These are phyloP conservation scores for Hypoxylon subgilvum DNA, from an alignment of 495 filamentous ascomycete genomes.

Conservation along the genomic window DNA sequence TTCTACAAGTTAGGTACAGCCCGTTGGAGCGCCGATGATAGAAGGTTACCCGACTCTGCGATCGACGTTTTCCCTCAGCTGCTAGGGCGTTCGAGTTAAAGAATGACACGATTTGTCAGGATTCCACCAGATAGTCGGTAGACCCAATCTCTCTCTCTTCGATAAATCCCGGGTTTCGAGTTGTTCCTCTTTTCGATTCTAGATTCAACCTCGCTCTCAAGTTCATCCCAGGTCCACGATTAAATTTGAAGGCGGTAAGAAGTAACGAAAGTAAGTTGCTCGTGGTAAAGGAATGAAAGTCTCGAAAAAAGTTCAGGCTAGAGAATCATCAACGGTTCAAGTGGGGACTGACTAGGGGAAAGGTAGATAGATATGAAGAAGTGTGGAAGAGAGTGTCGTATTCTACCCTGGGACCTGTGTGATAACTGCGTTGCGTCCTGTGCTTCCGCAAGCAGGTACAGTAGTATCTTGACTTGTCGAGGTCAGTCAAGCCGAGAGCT, in stretches of 20 bases:
- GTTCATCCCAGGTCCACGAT: background rate
- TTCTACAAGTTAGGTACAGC: too few relatives aligned
- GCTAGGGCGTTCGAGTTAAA: too few relatives aligned
- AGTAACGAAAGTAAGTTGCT: background rate
- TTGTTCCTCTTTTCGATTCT: conserved; percentile 2
- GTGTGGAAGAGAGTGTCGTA: conserved; percentile 22
- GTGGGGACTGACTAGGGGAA: conserved; percentile 11
- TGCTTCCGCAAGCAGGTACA: conserved; percentile 28
- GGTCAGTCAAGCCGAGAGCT: conserved; percentile 8
- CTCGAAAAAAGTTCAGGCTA: background rate
- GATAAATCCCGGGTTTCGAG: background rate
- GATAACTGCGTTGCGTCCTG: conserved; percentile 28
- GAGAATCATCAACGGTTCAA: conserved; percentile 9
- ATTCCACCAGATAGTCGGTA: conserved; percentile 13
- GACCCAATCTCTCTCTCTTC: conserved; percentile 1
- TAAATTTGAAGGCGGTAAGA: background rate
- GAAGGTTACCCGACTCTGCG: too few relatives aligned
- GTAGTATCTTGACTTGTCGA: too few relatives aligned
- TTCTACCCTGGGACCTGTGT: conserved; percentile 30
- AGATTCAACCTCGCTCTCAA: background rate
- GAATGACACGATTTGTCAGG: conserved; percentile 1
- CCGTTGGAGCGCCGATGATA: too few relatives aligned
- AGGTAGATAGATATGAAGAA: conserved; percentile 10
- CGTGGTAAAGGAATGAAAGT: background rate
- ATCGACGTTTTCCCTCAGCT: too few relatives aligned